These are phyloP conservation scores for Brassica juncea DNA, from an alignment of 345 rosid genomes.

Conservation along the genomic window DNA sequence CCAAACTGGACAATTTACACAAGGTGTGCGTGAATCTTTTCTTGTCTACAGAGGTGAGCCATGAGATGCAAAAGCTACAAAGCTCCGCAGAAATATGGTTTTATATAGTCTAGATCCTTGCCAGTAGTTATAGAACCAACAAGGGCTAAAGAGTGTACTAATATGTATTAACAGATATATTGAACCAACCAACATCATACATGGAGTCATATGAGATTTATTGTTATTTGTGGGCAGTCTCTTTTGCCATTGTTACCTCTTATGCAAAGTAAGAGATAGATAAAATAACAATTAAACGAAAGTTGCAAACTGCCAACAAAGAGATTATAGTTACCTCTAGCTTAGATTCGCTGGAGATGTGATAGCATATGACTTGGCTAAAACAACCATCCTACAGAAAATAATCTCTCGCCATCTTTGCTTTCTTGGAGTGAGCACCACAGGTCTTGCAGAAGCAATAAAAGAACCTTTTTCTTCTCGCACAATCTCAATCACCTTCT, in stretches of 20 bases:
- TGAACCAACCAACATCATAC: slow-evolving; percentile 11
- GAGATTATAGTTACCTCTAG: not conserved
- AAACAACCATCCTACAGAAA: slow-evolving; percentile 76
- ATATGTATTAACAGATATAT: slow-evolving; percentile 21
- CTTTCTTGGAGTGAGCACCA: slow-evolving; percentile 67
- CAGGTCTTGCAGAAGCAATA: slow-evolving; percentile 72
- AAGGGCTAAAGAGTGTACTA: slow-evolving; percentile 27
- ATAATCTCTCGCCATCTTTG: slow-evolving; percentile 33
- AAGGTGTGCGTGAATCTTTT: not conserved
- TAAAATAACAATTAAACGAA: slow-evolving; percentile 5
- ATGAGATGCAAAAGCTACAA: slow-evolving; percentile 27
- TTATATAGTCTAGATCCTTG: slow-evolving; percentile 19
- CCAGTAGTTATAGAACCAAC: slow-evolving; percentile 15
- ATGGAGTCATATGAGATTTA: slow-evolving; percentile 23
- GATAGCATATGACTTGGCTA: slow-evolving; percentile 39
- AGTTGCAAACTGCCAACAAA: not conserved
- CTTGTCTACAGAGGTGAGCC: slow-evolving; percentile 14
- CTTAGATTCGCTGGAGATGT: slow-evolving; percentile 40
- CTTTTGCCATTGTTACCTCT: slow-evolving; percentile 36
- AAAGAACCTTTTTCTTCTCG: slow-evolving; percentile 56
- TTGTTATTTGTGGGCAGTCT: slow-evolving; percentile 32
- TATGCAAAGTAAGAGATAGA: slow-evolving; percentile 21
- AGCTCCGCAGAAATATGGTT: not conserved
- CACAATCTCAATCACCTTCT: slow-evolving; percentile 41
- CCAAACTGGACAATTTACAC: too few relatives aligned